Evolutionary conservation across 225 moss, liverwort and hornwort species (phyloP), one percentile per base, ranked within the genome.

Genomic region (Polytrichum formosum): DNA sequence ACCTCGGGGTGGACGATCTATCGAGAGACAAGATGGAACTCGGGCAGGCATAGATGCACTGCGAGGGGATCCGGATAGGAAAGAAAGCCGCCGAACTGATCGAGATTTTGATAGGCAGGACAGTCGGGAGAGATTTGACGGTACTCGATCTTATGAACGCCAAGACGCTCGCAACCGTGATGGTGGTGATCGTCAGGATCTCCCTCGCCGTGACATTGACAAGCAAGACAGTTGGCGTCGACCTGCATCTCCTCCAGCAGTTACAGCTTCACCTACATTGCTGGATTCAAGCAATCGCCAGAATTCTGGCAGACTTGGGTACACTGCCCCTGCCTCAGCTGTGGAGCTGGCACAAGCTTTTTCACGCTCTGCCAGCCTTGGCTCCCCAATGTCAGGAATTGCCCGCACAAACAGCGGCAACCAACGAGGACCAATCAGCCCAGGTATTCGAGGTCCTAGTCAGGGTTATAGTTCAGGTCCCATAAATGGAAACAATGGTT

Each of bases 211-310:
- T 26, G 94, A 98, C 71, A 88, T 94, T 55, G 91, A 98, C 61
- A 94, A 92, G 76, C 92, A 91, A 67, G 94, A 94, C 22, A 98
- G 92, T 62, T 98, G 97, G 97, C 94, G 97, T 26, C 82, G 92
- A 64, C 87, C 94, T 22, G 58, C 72, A 27, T 88, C 94, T 20
- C 89, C 92, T 1, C 65, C 70, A 26, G 73, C 81, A 6, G 61
- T 79, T 8, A 75, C 80, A 26, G 73, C 77, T 46, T 72, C 89
- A 69, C 78, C 88, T 70, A 75, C 81, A 18, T 67, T 92, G 58
- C 69, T 91, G 54, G 97, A 98, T 74, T 79, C 94, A 61, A 80
- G 81, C 28, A 86, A 82, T 54, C 85, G 89, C 29, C 80, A 80
- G 71, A 86, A 82, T 69, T 76, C 91, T 80, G 92, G 94, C 54